Evolutionary conservation across 2,329 filamentous ascomycete species (phyloP).

Genomic region (Beauveria australis): DNA sequence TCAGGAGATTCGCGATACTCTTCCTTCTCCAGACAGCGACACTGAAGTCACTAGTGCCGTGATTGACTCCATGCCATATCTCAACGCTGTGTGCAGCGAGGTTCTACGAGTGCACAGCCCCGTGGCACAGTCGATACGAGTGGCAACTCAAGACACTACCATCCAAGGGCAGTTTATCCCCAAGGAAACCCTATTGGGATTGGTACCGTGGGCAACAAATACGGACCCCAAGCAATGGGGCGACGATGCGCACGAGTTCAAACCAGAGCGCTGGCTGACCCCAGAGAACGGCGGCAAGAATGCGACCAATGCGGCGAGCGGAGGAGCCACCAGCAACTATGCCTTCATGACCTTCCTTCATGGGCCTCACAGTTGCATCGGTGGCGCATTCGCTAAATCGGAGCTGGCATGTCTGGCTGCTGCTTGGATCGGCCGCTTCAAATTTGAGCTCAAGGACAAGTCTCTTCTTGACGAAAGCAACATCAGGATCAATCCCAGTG

Average conservation of each 20-base stretch:
- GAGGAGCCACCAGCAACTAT: constrained; percentile 20
- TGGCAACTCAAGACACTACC: constrained; percentile 22
- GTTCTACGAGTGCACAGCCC: constrained; percentile 33
- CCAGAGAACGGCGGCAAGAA: constrained; percentile 14
- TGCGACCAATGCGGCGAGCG: constrained; percentile 9
- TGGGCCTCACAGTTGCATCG: constrained; percentile 12
- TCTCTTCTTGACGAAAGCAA: constrained; percentile 8
- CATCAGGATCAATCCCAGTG: constrained; percentile 11
- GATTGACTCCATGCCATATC: constrained; percentile 68
- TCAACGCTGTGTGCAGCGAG: constrained; percentile 58
- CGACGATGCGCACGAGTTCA: constrained; percentile 25
- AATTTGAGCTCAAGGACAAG: constrained; percentile 11
- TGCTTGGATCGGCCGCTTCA: constrained; percentile 12
- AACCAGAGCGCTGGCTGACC: constrained; percentile 29
- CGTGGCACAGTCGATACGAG: constrained; percentile 24
- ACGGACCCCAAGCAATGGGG: constrained; percentile 27
- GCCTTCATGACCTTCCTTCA: constrained; percentile 20
- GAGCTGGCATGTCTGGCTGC: constrained; percentile 11
- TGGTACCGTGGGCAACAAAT: constrained; percentile 24
- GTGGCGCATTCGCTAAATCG: constrained; percentile 10
- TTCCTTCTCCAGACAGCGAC: constrained; percentile 26
- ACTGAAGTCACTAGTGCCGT: constrained; percentile 33
- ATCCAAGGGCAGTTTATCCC: constrained; percentile 27
- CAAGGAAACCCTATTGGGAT: constrained; percentile 26
- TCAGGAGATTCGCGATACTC: constrained; percentile 27